phyloP scores from a whole-genome alignment of 345 rosid species.

The Eucalyptus coolabah region DNA sequence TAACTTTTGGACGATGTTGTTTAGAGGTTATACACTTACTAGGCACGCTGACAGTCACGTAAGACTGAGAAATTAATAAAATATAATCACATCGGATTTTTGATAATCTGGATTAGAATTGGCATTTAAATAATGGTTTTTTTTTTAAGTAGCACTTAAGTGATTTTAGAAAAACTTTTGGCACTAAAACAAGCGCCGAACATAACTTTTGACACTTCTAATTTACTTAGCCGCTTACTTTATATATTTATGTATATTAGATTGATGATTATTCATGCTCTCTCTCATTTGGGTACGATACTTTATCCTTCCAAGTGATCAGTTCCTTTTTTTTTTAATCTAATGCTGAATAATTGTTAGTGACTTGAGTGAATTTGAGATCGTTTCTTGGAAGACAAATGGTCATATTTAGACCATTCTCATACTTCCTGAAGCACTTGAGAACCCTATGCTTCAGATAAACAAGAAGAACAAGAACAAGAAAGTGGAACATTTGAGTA shows the following conservation, averaged over 20 bases:
- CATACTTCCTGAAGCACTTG: not conserved
- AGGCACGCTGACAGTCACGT: accelerated
- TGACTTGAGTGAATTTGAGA: not conserved
- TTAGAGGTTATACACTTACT: too few species aligned
- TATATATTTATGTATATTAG: too few species aligned
- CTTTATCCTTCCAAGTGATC: not conserved
- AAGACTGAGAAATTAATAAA: too few species aligned
- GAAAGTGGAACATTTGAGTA: not conserved
- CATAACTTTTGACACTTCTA: too few species aligned
- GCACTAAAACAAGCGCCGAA: accelerated
- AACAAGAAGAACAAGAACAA: not conserved
- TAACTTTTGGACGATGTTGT: too few species aligned
- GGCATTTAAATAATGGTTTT: too few species aligned
- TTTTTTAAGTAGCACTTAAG: too few species aligned
- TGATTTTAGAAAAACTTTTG: too few species aligned
- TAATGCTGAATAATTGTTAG: not conserved
- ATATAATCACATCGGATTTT: too few species aligned
- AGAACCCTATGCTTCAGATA: not conserved
- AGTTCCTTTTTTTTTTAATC: not conserved
- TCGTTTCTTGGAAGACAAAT: not conserved
- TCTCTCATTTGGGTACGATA: not conserved
- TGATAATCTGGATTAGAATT: too few species aligned
- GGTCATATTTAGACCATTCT: not conserved
- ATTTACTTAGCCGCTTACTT: accelerated
- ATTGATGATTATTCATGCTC: not conserved